Evolutionary conservation across 768 basidiomycete genomes (phyloP).

Genomic region (Leccinum boreale): DNA sequence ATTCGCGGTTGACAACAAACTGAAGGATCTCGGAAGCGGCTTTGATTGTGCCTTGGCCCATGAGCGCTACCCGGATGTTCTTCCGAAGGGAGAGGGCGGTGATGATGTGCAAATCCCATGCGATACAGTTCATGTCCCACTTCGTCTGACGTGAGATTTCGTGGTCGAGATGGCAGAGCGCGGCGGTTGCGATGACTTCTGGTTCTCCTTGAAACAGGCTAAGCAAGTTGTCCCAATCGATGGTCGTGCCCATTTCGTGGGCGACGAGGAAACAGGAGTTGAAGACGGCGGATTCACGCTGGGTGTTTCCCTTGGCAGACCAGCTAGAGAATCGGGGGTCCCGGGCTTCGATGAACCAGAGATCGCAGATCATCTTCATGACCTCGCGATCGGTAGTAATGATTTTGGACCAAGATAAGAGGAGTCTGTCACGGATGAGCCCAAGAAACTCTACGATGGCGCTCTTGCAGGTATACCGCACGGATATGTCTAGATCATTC

Average conservation of each 20-base stretch:
- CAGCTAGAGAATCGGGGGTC: conserved; percentile 25
- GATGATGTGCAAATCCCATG: conserved; percentile 30
- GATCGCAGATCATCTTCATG: conserved; percentile 27
- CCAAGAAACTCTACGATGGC: conserved; percentile 28
- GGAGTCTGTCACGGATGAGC: conserved; percentile 21
- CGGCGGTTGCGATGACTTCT: conserved; percentile 15
- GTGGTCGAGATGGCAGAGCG: conserved; percentile 24
- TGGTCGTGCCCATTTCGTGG: conserved; percentile 13
- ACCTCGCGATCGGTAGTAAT: conserved; percentile 23
- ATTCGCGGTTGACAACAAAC: conserved; percentile 14
- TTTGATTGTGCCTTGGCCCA: conserved; percentile 24
- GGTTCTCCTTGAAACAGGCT: conserved; percentile 18
- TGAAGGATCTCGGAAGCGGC: conserved; percentile 21
- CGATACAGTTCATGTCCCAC: conserved; percentile 24
- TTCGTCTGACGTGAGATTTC: conserved; percentile 18
- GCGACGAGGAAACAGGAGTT: conserved; percentile 28
- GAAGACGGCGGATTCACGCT: conserved; percentile 30
- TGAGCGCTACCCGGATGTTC: conserved; percentile 15
- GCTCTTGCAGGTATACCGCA: conserved; percentile 22
- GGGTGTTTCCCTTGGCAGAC: conserved; percentile 4
- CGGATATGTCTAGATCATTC: conserved; percentile 1
- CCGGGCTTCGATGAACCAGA: conserved; percentile 27
- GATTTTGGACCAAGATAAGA: conserved; percentile 27
- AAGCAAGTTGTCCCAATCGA: conserved; percentile 27
- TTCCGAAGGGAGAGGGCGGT: conserved; percentile 18